Conservation (phyloP, 768 basidiomycete species). For the Dioszegia crocea region DNA sequence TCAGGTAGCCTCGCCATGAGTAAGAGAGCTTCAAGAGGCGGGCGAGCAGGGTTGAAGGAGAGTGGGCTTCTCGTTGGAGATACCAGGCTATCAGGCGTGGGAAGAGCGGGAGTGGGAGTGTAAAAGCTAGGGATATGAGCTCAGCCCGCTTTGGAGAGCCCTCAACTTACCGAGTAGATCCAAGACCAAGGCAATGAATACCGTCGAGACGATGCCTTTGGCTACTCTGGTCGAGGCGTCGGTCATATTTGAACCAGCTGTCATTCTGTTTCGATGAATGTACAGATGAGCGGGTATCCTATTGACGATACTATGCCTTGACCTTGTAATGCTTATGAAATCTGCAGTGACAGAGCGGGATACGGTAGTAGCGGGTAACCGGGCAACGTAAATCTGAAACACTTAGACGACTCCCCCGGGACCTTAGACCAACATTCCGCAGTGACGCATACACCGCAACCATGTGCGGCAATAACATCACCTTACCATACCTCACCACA, state of each 20-base stretch:
- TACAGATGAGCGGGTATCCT: too few relatives aligned
- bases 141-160: neutral
- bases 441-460: too few relatives aligned
- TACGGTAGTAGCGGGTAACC: too few relatives aligned
- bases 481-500: neutral
- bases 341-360: too few relatives aligned
- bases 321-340: too few relatives aligned
- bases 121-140: slow-evolving; percentile 75
- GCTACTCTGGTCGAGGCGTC: neutral
- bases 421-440: too few relatives aligned
- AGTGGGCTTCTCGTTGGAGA: slow-evolving; percentile 69
- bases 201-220: slow-evolving; percentile 65
- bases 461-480: too few relatives aligned
- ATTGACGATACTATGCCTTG: too few relatives aligned
- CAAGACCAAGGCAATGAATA: slow-evolving; percentile 83
- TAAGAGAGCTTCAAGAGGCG: slow-evolving; percentile 67
- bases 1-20: slow-evolving; percentile 53
- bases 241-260: slow-evolving; percentile 2
- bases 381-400: neutral
- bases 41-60: slow-evolving; percentile 68
- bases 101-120: slow-evolving; percentile 91
- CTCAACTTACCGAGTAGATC: slow-evolving; percentile 67
- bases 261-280: too few relatives aligned
- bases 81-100: slow-evolving; percentile 80
- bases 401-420: neutral